Evolutionary conservation across 1,284 basidiomycete genomes (phyloP), one percentile per base, ranked within the genome.

Genomic region (Cutaneotrichosporon sp.): DNA sequence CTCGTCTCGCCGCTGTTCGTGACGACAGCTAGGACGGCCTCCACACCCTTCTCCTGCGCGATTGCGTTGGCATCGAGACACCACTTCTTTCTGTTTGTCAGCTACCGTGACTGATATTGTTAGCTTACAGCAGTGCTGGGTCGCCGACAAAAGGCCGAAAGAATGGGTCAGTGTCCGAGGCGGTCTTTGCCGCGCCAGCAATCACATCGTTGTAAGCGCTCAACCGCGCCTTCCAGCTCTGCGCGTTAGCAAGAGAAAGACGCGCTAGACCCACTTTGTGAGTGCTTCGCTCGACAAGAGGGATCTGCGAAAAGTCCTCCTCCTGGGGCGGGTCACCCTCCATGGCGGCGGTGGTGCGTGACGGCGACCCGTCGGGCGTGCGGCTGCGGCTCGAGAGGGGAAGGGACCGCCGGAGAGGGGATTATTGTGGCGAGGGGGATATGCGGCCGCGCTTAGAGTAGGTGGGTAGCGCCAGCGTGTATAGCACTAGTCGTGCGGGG

Each of bases 171-270:
- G 84, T 83, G 70, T 97, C 94, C 46, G 90, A 91, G 60, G 86
- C 86, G 37, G 92, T 90, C 52, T 84, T 86, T 68, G 85, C 84
- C 73, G 94, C 93, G 55, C 82, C 83, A 75, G 88, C 86, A 77
- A 87, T 83, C 59, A 97, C 84, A 42, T 88, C 79, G 74, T 90
- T 88, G 74, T 98, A 98, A 52, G 84, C 96, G 68, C 85, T 90
- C 64, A 96, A 83, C 62, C 94, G 85, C 46, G 96, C 94, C 77
- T 98, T 98, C 94, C 94, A 98, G 69, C 94, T 92, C 82, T 81
- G 66, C 14, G 2, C 9, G 53, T 54, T 13, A 48, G 47, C 17
- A 8, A 30, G 14, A 4, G n/a, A 14, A 10, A 9, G 5, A 12
- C 9, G 17, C 17, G 7, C 38, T 12, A 20, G 17, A 20, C n/a